Evolutionary conservation across 345 rosid genomes (phyloP).

Genomic region (Bruguiera gymnorhiza): DNA sequence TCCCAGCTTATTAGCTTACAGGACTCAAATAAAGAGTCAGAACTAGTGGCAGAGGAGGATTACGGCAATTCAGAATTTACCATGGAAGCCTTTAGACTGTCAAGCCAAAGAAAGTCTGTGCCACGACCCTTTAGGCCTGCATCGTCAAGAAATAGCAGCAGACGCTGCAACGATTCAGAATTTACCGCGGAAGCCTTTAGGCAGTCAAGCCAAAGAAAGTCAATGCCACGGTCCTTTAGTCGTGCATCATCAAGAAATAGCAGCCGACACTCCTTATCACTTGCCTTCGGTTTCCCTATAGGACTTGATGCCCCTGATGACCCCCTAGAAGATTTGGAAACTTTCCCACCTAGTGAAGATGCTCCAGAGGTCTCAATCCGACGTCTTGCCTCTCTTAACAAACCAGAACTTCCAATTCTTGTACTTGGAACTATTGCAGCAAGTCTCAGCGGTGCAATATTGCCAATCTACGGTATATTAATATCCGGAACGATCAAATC

Average conservation of each 20-base stretch:
- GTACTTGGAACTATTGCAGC: slow-evolving; percentile 33
- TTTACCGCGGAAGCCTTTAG: background rate
- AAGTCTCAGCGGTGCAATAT: slow-evolving; percentile 33
- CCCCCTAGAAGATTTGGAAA: slow-evolving; percentile 26
- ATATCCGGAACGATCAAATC: slow-evolving; percentile 54
- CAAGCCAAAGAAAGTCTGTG: slow-evolving; percentile 23
- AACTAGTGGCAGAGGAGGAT: slow-evolving; percentile 17
- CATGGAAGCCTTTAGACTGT: slow-evolving; percentile 12
- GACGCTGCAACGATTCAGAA: background rate
- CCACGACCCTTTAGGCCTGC: slow-evolving; percentile 19
- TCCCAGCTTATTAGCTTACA: slow-evolving; percentile 71
- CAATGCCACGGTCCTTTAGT: slow-evolving; percentile 39
- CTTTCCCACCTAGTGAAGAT: slow-evolving; percentile 27
- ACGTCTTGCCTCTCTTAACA: slow-evolving; percentile 40
- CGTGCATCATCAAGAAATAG: slow-evolving; percentile 55
- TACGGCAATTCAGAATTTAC: slow-evolving; percentile 13
- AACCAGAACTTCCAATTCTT: slow-evolving; percentile 39
- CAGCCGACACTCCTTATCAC: slow-evolving; percentile 53
- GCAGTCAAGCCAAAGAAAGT: slow-evolving; percentile 1
- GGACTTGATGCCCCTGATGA: slow-evolving; percentile 36
- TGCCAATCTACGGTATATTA: slow-evolving; percentile 61
- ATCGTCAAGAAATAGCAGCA: slow-evolving; percentile 26
- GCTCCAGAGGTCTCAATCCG: slow-evolving; percentile 33
- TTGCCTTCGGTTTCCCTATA: slow-evolving; percentile 53
- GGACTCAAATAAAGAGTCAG: slow-evolving; percentile 41